phyloP scores from a whole-genome alignment of 129 eudicot genomes.

The Arctium lappa region DNA sequence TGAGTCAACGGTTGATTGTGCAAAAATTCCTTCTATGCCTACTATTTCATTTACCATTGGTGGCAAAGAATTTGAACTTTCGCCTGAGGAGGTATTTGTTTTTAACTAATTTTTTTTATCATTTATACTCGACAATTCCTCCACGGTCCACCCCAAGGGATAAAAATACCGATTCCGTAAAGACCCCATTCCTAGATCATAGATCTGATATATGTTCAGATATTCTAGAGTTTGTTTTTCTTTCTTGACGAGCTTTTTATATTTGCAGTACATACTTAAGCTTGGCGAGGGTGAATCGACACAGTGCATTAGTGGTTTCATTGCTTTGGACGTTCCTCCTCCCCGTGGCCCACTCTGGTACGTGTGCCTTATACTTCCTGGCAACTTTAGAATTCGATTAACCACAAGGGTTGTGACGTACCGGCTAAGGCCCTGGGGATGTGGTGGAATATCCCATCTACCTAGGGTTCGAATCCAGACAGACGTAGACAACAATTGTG shows the following conservation, averaged over 20 bases:
- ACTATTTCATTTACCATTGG: constrained; percentile 25
- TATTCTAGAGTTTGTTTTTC: too few relatives aligned
- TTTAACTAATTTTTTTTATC: background rate
- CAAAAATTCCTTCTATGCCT: constrained; percentile 25
- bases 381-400: too few relatives aligned
- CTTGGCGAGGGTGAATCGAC: constrained; percentile 32
- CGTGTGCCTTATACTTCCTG: background rate
- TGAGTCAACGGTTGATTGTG: constrained; percentile 21
- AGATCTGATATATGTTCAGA: too few relatives aligned
- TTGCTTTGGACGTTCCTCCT: constrained; percentile 45
- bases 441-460: too few relatives aligned
- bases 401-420: too few relatives aligned
- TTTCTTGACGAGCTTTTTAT: background rate
- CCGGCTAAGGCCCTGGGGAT: too few relatives aligned
- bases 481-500: too few relatives aligned
- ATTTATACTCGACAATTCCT: background rate
- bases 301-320: constrained; percentile 45
- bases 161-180: background rate
- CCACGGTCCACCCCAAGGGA: background rate
- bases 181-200: background rate
- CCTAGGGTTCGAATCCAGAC: too few relatives aligned
- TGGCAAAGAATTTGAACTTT: constrained; percentile 27
- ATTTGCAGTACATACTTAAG: constrained; percentile 41
- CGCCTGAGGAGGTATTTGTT: constrained; percentile 21
- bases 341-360: constrained; percentile 53